Base-by-base conservation (phyloP, 108 stramenopile species). In the Cyclotella baltica region DNA sequence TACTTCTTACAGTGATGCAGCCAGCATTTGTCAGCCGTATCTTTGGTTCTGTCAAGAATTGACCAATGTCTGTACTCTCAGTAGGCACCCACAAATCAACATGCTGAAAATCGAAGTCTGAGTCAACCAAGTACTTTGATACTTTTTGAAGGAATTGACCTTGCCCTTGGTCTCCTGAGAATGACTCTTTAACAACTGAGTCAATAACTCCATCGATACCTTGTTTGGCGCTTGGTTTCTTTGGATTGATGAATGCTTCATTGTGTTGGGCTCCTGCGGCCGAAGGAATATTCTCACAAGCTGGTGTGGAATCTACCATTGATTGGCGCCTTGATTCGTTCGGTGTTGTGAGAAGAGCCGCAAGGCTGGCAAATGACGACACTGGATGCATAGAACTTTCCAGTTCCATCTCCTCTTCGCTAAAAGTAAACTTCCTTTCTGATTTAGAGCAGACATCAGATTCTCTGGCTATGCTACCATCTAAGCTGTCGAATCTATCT, bases 61-160 rank as follows among this genome's bases (percentile, higher is more conserved):
- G 31, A 75, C 38, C 9, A 76, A 46, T 6, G n/a, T 36, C 69
- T 3, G 55, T 47, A 1, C 27, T 38, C 43, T 78, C 77, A 59
- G 62, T 71, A 3, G 92, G 90, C 0, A 90, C 92, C 90, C 90
- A 93, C 16, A 93, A 56, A 85, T 93, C 92, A 15, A 76, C 84
- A 79, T 89, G 86, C 31, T 90, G 85, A 62, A 93, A 93, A 18
- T 90, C 86, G 18, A 85, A 51, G 66, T 89, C 77, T 6, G 67
- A 58, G 13, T 48, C 62, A 20, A 81, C 73, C 69, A 93, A 74
- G 47, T 79, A 89, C 28, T 58, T 30, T 13, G 86, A 65, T 4
- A 93, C 65, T 30, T 86, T 73, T 18, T 83, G 71, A 16, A 93
- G 79, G 58, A 90, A 90, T 38, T 76, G 78, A n/a, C 85, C 86